phyloP scores from a whole-genome alignment of 192 early-diverging fungal genomes.

The Mortierella alpina region DNA sequence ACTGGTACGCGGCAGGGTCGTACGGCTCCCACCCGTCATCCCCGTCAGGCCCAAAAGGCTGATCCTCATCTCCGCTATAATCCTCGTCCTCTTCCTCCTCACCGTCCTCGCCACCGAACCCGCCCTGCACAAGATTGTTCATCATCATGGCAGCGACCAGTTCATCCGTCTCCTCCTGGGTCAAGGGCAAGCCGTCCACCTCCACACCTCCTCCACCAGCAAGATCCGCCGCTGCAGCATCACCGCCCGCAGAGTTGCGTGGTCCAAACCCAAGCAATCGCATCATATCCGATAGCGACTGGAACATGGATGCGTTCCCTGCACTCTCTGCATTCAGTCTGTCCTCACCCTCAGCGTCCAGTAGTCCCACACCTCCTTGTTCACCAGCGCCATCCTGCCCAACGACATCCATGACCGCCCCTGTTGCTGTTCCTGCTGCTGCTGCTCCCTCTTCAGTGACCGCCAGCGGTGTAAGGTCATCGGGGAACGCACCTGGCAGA shows the following conservation, averaged over 20 bases:
- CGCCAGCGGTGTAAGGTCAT: conserved; percentile 4
- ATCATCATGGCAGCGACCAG: conserved; percentile 13
- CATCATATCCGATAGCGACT: conserved; percentile 35
- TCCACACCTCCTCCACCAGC: conserved; percentile 1
- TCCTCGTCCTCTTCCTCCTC: conserved; percentile 23
- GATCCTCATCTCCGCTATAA: conserved; percentile 10
- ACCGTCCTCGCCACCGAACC: conserved; percentile 20
- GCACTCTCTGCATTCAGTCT: neutral
- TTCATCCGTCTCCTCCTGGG: conserved; percentile 15
- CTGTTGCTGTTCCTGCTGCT: neutral
- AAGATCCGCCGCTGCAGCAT: conserved; percentile 2
- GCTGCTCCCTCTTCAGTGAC: neutral
- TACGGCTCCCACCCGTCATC: conserved; percentile 48
- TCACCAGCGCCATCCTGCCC: neutral
- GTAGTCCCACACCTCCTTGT: neutral
- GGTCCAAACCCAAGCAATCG: conserved; percentile 29
- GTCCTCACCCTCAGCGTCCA: conserved; percentile 4
- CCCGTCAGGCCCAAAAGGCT: conserved; percentile 20
- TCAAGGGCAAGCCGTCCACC: neutral
- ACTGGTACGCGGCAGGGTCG: conserved; percentile 46
- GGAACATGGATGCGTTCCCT: conserved; percentile 13
- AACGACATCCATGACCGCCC: neutral
- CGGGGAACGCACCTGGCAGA: conserved; percentile 27
- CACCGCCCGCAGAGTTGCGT: neutral
- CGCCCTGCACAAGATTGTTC: conserved; percentile 4